A percentile compares a stretch with the other conserved stretches of the same genome.
Evolutionary conservation across 768 basidiomycete genomes (phyloP).

Genomic region (Pleurotus ostreatus): DNA sequence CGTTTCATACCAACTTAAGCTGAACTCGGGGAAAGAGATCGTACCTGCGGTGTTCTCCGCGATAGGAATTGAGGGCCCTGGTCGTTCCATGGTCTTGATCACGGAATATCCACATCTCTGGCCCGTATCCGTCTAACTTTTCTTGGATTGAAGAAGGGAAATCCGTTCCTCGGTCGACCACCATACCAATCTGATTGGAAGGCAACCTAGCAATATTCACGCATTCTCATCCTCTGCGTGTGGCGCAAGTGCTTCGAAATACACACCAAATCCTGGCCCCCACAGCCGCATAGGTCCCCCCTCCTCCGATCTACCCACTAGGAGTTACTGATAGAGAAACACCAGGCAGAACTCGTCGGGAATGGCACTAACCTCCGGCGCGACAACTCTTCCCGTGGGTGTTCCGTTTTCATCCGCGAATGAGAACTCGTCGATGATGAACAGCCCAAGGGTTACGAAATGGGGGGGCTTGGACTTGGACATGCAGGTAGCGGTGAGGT

Average conservation of each 20-base stretch:
- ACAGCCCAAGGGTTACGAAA: conserved; percentile 80
- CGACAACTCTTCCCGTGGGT: conserved; percentile 39
- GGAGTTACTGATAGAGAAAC: background rate
- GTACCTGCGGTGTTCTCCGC: conserved; percentile 69
- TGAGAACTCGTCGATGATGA: conserved; percentile 83
- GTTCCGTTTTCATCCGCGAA: conserved; percentile 55
- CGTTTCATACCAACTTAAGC: background rate
- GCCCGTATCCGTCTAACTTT: conserved; percentile 57
- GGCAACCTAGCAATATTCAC: conserved; percentile 49
- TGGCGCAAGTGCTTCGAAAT: background rate
- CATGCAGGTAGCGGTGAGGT: conserved; percentile 13
- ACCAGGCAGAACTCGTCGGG: too few species aligned
- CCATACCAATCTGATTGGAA: conserved; percentile 66
- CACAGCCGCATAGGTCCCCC: conserved; percentile 77
- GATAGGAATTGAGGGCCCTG: conserved; percentile 69
- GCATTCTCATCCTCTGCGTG: background rate
- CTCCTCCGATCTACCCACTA: conserved; percentile 75
- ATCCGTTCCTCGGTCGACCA: conserved; percentile 78
- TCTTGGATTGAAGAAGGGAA: conserved; percentile 59
- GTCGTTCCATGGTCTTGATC: conserved; percentile 60
- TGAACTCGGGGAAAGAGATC: conserved; percentile 4
- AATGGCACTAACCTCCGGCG: conserved; percentile 43
- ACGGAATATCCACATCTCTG: conserved; percentile 76
- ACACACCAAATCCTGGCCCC: conserved; percentile 78
- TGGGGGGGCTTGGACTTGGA: conserved; percentile 13